Evolutionary conservation across 768 basidiomycete genomes (phyloP), one percentile per base, ranked within the genome.

Genomic region (Boletus huronensis): DNA sequence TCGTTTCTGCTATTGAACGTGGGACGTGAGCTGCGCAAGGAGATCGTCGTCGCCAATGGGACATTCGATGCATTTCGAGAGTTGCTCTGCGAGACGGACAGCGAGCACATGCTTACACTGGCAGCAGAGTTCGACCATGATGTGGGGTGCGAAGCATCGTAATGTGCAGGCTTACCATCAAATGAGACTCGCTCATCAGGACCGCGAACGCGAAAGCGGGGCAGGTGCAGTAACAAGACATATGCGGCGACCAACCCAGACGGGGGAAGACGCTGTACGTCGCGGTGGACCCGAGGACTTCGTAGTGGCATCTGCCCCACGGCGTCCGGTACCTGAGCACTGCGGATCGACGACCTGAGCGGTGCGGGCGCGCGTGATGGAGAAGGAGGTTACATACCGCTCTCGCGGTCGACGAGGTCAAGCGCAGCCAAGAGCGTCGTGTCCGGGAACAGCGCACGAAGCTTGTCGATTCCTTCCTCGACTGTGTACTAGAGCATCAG

Each of bases 91-190:
- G 14, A 93, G 72, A 14, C 76, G 72, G 13, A 80, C 77, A 3
- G 90, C 90, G 25, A 93, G 75, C 3, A 89, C 68, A 66, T 93
- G 90, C 66, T 93, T 92, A 64, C 90, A 93, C 90, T 92, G 38
- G 38, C 6, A 16, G 43, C n/a, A 13, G 32, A 59, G 25, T 48
- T 41, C 32, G 54, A 50, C 50, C 47, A 46, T 23, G 47, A 54
- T 17, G 41, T 28, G 25, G 34, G 11, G 13, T 26, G 23, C 29
- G 8, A 45, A 14, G 49, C 43, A 35, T 19, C n/a, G n/a, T 19
- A 6, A 36, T 14, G n/a, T 16, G 46, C 23, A 49, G 38, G 50
- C 72, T 31, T 52, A 87, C 90, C 86, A 87, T 84, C 19, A 83
- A 63, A 63, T 89, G 82, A 2, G 80, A 78, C 42, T 79, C 77